Evolutionary conservation across 164 flowering plant genomes (phyloP).

Genomic region (Magnolia kwangsiensis): DNA sequence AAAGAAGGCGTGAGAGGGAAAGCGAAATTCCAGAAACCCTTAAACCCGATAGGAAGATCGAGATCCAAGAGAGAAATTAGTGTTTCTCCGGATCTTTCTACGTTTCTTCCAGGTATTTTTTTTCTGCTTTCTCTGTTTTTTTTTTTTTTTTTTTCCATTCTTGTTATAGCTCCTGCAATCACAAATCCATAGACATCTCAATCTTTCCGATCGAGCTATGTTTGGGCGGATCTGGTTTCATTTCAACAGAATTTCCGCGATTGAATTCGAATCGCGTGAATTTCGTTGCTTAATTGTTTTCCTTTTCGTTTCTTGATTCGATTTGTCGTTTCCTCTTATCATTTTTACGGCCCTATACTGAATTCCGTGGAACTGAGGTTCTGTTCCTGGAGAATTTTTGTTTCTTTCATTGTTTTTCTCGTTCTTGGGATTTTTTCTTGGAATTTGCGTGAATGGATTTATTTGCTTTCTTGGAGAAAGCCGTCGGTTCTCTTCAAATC

Average conservation of each 20-base stretch:
- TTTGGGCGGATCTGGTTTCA: not conserved
- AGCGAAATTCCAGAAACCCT: not conserved
- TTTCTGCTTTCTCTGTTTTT: not conserved
- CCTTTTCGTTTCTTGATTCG: not conserved
- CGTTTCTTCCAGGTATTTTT: not conserved
- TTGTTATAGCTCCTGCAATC: not conserved
- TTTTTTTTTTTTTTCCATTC: not conserved
- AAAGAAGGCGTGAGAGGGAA: not conserved
- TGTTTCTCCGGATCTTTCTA: not conserved
- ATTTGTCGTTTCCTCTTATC: not conserved
- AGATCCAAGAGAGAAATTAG: not conserved
- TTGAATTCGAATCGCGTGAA: not conserved
- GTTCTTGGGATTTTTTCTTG: not conserved
- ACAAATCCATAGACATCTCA: not conserved
- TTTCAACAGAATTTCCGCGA: not conserved
- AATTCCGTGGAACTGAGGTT: not conserved
- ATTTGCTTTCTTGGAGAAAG: not conserved
- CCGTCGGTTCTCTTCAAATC: not conserved
- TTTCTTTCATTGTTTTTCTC: not conserved
- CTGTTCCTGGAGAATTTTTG: not conserved
- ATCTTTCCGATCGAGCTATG: not conserved
- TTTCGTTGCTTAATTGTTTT: not conserved
- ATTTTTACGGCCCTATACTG: not conserved
- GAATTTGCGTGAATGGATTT: not conserved
- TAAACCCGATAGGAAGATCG: not conserved